Conservation (phyloP, 75 land plant species). For the Pseudotsuga menziesii region DNA sequence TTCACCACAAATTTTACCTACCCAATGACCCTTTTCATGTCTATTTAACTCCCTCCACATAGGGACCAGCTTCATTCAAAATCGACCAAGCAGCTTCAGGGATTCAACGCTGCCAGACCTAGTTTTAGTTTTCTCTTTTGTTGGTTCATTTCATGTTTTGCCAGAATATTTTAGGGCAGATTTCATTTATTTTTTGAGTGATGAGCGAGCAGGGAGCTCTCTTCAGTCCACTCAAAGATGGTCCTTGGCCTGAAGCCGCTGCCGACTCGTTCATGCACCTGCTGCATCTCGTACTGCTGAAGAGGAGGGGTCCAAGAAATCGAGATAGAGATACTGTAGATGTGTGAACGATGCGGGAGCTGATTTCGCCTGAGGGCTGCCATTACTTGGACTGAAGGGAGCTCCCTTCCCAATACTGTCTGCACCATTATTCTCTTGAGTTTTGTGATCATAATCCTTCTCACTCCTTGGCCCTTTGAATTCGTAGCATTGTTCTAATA, state of each 20-base stretch:
- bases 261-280: constrained; percentile 5
- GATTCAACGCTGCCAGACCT: background rate
- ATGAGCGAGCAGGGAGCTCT: constrained; percentile 3
- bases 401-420: constrained; percentile 3
- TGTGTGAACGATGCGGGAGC: constrained; percentile 9
- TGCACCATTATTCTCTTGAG: background rate
- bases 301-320: background rate
- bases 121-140: background rate
- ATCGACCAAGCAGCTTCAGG: background rate
- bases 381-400: constrained; percentile 12
- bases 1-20: background rate
- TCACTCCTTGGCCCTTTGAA: too few relatives aligned
- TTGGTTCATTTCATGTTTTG: background rate
- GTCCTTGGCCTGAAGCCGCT: constrained; percentile 6
- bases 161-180: background rate
- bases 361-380: background rate
- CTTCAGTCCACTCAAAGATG: constrained; percentile 12
- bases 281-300: background rate
- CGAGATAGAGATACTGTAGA: background rate
- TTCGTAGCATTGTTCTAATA: too few relatives aligned
- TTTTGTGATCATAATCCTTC: too few relatives aligned
- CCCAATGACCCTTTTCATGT: background rate
- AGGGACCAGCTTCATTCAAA: background rate
- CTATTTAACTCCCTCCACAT: background rate
- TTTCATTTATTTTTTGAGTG: background rate